Evolutionary conservation across 2,329 filamentous ascomycete genomes (phyloP), one percentile per base, ranked within the genome.

Genomic region (Colletotrichum lupini): DNA sequence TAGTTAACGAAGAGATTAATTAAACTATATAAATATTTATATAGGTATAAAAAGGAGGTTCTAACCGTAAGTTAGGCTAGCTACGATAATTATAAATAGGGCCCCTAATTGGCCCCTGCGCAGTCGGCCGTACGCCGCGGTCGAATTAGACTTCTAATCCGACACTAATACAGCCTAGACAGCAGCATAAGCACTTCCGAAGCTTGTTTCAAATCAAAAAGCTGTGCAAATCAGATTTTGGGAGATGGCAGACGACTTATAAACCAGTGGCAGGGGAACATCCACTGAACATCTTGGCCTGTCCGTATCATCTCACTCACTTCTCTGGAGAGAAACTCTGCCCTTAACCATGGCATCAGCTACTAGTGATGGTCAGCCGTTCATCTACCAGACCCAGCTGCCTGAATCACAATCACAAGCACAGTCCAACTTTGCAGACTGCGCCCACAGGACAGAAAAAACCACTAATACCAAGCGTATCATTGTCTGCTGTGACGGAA

Each of bases 401-500:
- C 46, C 60, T 1, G 46, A 16, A 5, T 11, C 49, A 4, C 49
- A 65, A 12, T 35, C 24, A 5, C 22, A 3, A 22, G 5, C 56
- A 52, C 26, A 57, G 11, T 19, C 37, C 37, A 14, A 60, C 32
- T 30, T 72, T 7, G 72, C 28, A 2, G 46, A 63, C 16, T 75
- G 74, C 28, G 74, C 74, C 14, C 74, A 75, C 24, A 42, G 14
- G 22, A 57, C 72, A 9, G 37, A n/a, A 22, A 63, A 64, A 9
- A 12, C 67, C 2, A 53, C 67, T 3, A 75, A 75, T 22, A 65
- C 46, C 14, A 80, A 79, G 53, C 75, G 78, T 4, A 61, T 80
- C 19, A 71, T 83, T 49, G 76, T 82, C 56, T 83, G 82, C 71
- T 83, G 81, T 42, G 82, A 84, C 67, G 82, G 81, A 19, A 82